Percentiles rank a stretch among this genome's conserved stretches.
phyloP scores from a whole-genome alignment of 495 filamentous ascomycete species.

The Aspergillus wentii region DNA sequence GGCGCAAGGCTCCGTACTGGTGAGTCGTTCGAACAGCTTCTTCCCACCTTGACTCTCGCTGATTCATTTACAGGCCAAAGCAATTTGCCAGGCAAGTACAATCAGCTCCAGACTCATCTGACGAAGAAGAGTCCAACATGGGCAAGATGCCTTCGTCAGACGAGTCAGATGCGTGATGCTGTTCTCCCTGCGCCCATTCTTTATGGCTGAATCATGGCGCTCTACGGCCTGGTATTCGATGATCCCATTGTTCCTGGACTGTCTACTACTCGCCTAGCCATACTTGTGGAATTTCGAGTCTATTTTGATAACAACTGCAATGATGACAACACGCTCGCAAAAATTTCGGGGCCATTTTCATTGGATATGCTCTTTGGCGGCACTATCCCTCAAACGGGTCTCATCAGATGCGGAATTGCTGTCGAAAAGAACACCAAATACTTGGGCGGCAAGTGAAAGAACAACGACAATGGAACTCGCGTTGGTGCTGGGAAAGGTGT shows the following conservation, averaged over 20 bases:
- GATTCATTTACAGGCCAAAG: constrained; percentile 58
- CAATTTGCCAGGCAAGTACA: constrained; percentile 58
- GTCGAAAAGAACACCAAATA: constrained; percentile 39
- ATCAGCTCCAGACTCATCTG: constrained; percentile 34
- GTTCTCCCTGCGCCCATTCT: too few species aligned
- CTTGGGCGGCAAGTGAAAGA: constrained; percentile 58
- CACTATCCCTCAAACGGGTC: constrained; percentile 6
- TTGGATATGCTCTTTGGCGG: constrained; percentile 17
- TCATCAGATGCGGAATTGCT: constrained; percentile 13
- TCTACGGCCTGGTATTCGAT: too few species aligned
- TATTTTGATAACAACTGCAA: neutral
- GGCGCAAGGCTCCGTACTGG: constrained; percentile 92
- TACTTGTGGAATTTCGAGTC: too few species aligned
- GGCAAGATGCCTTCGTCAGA: constrained; percentile 81
- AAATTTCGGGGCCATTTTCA: constrained; percentile 8
- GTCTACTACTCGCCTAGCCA: too few species aligned
- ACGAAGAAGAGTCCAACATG: constrained; percentile 69
- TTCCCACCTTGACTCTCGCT: constrained; percentile 7
- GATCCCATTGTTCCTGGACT: too few species aligned
- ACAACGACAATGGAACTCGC: constrained; percentile 76
- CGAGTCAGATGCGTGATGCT: constrained; percentile 36
- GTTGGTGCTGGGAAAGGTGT: constrained; percentile 87
- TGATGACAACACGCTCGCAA: neutral
- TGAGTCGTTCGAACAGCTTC: constrained; percentile 30
- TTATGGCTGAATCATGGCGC: too few species aligned